Evolutionary conservation across 2,329 filamentous ascomycete genomes (phyloP), one percentile per base, ranked within the genome.

Genomic region (Xylaria multiplex): DNA sequence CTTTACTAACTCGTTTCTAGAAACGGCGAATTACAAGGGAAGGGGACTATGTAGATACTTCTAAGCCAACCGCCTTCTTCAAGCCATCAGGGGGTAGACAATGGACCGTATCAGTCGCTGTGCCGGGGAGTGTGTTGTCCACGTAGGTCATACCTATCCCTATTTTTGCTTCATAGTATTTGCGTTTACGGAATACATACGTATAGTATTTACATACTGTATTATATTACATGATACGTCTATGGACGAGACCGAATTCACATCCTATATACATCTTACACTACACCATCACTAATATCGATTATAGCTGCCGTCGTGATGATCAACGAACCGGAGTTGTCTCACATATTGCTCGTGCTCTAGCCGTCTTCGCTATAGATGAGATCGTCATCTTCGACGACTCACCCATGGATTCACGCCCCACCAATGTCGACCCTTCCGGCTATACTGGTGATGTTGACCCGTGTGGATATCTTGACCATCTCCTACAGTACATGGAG

Each of bases 371-470:
- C 80, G 90, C 88, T 74, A 86, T 97, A 71, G 93, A 97, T 76
- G 93, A 97, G 79, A 85, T 96, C 35, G 84, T 97, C 57, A 82
- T 97, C 61, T 97, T 91, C 77, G 89, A 95, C 75, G 93, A 96
- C 79, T 84, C 83, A 42, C 84, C 84, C 2, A 56, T 73, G 6
- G 79, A 83, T 14, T 74, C 81, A 37, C 84, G 84, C 37, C 80
- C 82, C 35, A 77, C 78, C 22, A 79, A 79, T 61, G 81, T 85
- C 57, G 85, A 88, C 71, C 81, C 82, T 57, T 78, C 82, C 54
- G 78, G 82, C 73, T 85, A 88, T 79, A 93, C 91, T 0, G 91
- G 89, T 69, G 91, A 89, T 75, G 83, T 87, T 14, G 90, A 96
- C 74, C 92, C 92, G 0, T 89, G 89, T 65, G 90, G 94, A 79